Base-by-base conservation (phyloP, 164 flowering plant genomes). In the Chimonanthus praecox region DNA sequence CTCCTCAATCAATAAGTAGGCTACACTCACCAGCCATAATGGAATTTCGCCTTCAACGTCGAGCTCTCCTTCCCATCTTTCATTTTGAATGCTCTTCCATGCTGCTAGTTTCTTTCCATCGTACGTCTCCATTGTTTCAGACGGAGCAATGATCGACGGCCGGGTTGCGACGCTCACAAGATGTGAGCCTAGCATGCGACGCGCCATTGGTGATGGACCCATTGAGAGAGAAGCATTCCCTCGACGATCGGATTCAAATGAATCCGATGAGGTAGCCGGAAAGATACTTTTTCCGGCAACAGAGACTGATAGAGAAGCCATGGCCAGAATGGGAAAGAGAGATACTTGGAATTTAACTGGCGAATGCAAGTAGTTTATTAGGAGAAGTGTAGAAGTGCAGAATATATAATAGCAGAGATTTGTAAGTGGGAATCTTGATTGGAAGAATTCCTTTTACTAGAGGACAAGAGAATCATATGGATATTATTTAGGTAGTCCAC, bases 21-120 rank as follows among this genome's bases (percentile, higher is more conserved):
- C 33, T 33, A 33, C 33, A 33, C 33, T 33, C 33, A 94, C 99
- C 95, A 94, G 94, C 99, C 99, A 94, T 13, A 69, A 66, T 2
- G 99, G 99, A 58, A 94, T 85, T 72, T 90, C 79, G 43, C 99
- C 99, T 75, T 92, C 72, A 1, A 94, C 95, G 2, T 5, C 76
- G 43, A 94, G 86, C 83, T 94, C 94, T 47, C 97, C 97, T 72
- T 94, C 95, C 99, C 97, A 94, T 20, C 89, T 69, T 71, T 92
- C 95, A 47, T 88, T 94, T 67, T 71, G 75, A 69, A 92, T 77
- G 62, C 99, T 94, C 8, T 85, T 89, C 99, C 99, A 94, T 6
- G 99, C 99, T 3, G 84, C 86, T 20, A 87, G 87, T 49, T 79
- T 75, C n/a, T 13, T 21, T 2, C 45, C 71, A 45, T 48, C 10